Evolutionary conservation across 2,329 filamentous ascomycete species (phyloP).

Genomic region (Diaporthe vaccinii): DNA sequence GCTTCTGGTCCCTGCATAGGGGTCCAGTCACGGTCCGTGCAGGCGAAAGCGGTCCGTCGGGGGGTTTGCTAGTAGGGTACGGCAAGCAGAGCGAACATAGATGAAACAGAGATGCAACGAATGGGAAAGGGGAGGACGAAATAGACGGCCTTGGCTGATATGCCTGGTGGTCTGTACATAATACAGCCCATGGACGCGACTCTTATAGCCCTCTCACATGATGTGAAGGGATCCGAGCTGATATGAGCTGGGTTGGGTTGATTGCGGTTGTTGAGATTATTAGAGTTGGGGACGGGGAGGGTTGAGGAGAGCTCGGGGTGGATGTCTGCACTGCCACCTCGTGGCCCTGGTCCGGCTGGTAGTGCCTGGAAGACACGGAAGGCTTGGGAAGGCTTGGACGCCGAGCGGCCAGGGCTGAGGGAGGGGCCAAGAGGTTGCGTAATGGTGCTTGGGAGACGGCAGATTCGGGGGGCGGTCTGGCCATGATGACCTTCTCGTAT

Average conservation of each 20-base stretch:
- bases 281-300: background rate
- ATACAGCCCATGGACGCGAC: constrained; percentile 6
- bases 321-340: constrained; percentile 27
- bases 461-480: background rate
- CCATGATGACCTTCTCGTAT: constrained; percentile 14
- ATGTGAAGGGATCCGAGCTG: background rate
- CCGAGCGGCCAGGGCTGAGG: constrained; percentile 24
- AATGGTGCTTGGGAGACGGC: constrained; percentile 2
- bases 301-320: constrained; percentile 1
- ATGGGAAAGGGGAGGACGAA: constrained; percentile 13
- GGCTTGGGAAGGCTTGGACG: constrained; percentile 26
- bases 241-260: background rate
- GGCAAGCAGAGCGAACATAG: constrained; percentile 28
- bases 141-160: constrained; percentile 13
- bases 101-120: constrained; percentile 33
- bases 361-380: constrained; percentile 23
- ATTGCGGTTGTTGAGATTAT: background rate
- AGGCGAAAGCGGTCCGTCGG: constrained; percentile 10
- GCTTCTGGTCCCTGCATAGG: constrained; percentile 30
- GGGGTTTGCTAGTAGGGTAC: constrained; percentile 12
- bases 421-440: constrained; percentile 26
- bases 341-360: background rate
- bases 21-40: constrained; percentile 24
- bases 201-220: background rate
- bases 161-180: constrained; percentile 9